phyloP scores from a whole-genome alignment of 2,329 filamentous ascomycete species.

The Colletotrichum phormii region DNA sequence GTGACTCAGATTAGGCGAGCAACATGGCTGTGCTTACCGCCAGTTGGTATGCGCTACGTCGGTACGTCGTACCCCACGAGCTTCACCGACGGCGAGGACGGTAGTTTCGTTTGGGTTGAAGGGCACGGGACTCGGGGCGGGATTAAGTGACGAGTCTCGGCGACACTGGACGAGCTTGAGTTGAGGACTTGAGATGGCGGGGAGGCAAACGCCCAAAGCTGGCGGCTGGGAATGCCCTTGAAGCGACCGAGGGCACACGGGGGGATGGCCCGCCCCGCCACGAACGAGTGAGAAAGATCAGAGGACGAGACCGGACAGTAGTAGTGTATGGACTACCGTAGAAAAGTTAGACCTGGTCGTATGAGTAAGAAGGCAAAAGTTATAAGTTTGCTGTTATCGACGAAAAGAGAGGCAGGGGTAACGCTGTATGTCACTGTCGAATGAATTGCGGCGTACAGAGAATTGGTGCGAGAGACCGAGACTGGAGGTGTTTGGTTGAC shows the following conservation, averaged over 20 bases:
- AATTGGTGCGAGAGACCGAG: too few species aligned
- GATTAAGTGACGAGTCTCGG: slow-evolving; percentile 4
- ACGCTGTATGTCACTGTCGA: slow-evolving; percentile 12
- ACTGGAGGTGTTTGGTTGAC: background rate
- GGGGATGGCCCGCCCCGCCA: slow-evolving; percentile 26
- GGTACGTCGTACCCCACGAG: background rate
- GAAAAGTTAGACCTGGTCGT: background rate
- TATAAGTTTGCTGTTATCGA: background rate
- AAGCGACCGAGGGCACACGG: background rate
- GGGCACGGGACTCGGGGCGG: slow-evolving; percentile 22
- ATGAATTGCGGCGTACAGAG: background rate
- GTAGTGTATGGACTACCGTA: background rate
- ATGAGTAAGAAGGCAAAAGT: slow-evolving; percentile 30
- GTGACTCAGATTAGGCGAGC: background rate
- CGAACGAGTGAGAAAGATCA: slow-evolving; percentile 5
- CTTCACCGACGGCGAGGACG: slow-evolving; percentile 22
- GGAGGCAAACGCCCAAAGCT: slow-evolving; percentile 11
- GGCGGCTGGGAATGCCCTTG: slow-evolving; percentile 25
- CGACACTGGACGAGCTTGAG: background rate
- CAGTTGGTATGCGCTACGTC: slow-evolving; percentile 8
- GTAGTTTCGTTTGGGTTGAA: slow-evolving; percentile 24
- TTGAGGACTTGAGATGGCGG: slow-evolving; percentile 4
- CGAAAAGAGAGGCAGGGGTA: slow-evolving; percentile 12
- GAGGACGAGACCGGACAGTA: slow-evolving; percentile 1
- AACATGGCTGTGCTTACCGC: slow-evolving; percentile 24